These are phyloP conservation scores for Aspergillus saccharolyticus DNA, from an alignment of 495 filamentous ascomycete genomes.

Conservation along the genomic window DNA sequence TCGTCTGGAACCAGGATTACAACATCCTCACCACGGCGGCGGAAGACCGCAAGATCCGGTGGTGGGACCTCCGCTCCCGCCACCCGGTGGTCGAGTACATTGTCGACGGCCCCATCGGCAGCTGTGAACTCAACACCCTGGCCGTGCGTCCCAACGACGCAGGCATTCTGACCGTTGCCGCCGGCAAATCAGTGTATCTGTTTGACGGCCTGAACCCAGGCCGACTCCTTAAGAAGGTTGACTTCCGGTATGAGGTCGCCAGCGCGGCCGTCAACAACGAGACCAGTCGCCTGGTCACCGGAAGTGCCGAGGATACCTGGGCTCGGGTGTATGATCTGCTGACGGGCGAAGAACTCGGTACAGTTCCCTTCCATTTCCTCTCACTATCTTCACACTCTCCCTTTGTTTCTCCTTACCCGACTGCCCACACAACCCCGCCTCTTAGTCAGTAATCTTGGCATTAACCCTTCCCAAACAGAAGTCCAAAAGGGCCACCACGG, in stretches of 20 bases:
- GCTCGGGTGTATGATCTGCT: constrained; percentile 87
- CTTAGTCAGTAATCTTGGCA: too few species aligned
- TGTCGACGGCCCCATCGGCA: constrained; percentile 79
- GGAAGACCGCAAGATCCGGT: constrained; percentile 84
- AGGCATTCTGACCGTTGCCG: constrained; percentile 50
- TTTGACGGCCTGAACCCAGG: constrained; percentile 73
- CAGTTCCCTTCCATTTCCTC: constrained; percentile 18
- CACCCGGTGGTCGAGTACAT: constrained; percentile 63
- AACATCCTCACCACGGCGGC: constrained; percentile 85
- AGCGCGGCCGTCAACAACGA: constrained; percentile 82
- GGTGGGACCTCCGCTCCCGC: constrained; percentile 83
- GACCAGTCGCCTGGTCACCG: constrained; percentile 77
- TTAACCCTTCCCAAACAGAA: constrained; percentile 48
- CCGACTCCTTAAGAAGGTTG: constrained; percentile 67
- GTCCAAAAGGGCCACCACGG: constrained; percentile 97
- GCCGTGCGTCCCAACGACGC: constrained; percentile 37
- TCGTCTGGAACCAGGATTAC: constrained; percentile 84
- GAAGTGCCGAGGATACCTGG: constrained; percentile 85
- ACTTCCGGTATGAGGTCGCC: constrained; percentile 76
- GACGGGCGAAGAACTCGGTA: constrained; percentile 68
- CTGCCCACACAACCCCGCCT: too few species aligned
- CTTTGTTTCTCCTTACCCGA: too few species aligned
- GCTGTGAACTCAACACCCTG: constrained; percentile 74
- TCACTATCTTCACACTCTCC: neutral
- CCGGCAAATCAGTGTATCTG: constrained; percentile 88